Evolutionary conservation across 2,329 filamentous ascomycete genomes (phyloP).

Genomic region (Aspergillus fumigatus): DNA sequence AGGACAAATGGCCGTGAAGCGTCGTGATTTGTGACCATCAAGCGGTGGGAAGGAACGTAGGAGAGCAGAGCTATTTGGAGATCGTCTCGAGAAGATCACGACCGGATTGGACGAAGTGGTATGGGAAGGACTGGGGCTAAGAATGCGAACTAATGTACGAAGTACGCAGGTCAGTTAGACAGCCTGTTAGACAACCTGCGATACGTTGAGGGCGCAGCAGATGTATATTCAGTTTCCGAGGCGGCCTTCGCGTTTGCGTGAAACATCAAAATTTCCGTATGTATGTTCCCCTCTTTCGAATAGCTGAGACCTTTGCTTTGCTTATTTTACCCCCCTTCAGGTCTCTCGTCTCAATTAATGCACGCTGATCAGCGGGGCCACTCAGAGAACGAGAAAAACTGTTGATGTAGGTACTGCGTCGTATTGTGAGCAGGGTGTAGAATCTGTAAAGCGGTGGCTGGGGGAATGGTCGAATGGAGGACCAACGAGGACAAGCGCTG

Average conservation of each 20-base stretch:
- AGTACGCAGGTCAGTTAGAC: constrained; percentile 1
- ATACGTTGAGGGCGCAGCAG: not conserved
- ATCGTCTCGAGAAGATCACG: constrained; percentile 6
- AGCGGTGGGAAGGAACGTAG: constrained; percentile 15
- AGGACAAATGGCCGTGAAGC: constrained; percentile 8
- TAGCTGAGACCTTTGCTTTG: not conserved
- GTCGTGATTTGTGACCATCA: constrained; percentile 17
- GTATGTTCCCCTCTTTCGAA: not conserved
- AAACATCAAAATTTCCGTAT: not conserved
- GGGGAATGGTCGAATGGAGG: constrained; percentile 7
- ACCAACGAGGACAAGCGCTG: constrained; percentile 7
- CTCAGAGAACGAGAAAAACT: not conserved
- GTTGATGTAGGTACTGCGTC: not conserved
- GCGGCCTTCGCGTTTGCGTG: not conserved
- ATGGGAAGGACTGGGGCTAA: constrained; percentile 14
- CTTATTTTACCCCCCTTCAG: not conserved
- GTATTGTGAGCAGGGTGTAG: not conserved
- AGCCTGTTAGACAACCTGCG: not conserved
- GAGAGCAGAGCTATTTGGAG: constrained; percentile 10
- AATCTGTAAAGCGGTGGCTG: constrained; percentile 19
- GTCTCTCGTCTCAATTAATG: not conserved
- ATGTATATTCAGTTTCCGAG: not conserved
- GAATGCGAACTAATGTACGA: constrained; percentile 17
- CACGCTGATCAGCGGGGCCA: constrained; percentile 9
- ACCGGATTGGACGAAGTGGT: constrained; percentile 14